phyloP scores from a whole-genome alignment of 2,329 filamentous ascomycete species.

The Aspergillus sp. region DNA sequence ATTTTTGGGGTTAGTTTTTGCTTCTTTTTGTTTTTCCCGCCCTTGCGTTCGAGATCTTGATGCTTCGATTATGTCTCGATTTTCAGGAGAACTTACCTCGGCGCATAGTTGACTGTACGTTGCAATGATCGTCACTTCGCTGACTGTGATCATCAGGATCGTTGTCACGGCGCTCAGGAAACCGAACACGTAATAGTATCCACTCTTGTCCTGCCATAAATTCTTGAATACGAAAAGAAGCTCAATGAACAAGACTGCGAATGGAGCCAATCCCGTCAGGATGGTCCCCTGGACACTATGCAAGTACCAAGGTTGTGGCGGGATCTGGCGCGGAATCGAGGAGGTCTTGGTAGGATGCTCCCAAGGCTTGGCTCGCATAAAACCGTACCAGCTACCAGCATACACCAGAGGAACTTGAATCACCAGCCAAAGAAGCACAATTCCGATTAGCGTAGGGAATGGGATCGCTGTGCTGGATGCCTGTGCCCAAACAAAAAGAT shows the following conservation, averaged over 20 bases:
- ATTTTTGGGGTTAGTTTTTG: slow-evolving; percentile 7
- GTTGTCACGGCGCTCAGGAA: slow-evolving; percentile 73
- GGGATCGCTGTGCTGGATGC: slow-evolving; percentile 85
- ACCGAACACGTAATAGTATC: slow-evolving; percentile 89
- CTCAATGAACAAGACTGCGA: slow-evolving; percentile 86
- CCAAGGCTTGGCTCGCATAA: slow-evolving; percentile 66
- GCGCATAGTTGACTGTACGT: slow-evolving; percentile 80
- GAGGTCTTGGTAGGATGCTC: slow-evolving; percentile 80
- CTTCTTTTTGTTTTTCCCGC: no score
- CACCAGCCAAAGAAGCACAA: slow-evolving; percentile 77
- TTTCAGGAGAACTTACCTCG: slow-evolving; percentile 52
- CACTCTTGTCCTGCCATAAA: slow-evolving; percentile 85
- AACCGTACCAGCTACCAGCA: slow-evolving; percentile 75
- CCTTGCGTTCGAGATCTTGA: background rate
- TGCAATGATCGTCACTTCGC: slow-evolving; percentile 79
- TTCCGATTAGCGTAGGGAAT: slow-evolving; percentile 72
- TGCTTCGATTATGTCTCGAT: background rate
- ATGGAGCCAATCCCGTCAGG: slow-evolving; percentile 75
- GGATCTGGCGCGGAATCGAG: slow-evolving; percentile 70
- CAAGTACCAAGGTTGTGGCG: slow-evolving; percentile 73
- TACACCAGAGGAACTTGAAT: slow-evolving; percentile 86
- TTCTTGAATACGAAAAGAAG: slow-evolving; percentile 84
- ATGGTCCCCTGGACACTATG: slow-evolving; percentile 63
- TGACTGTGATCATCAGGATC: slow-evolving; percentile 73
- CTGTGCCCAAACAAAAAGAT: slow-evolving; percentile 88